Evolutionary conservation across 345 rosid genomes (phyloP), one percentile per base, ranked within the genome.

Genomic region (Erodium maritimum): DNA sequence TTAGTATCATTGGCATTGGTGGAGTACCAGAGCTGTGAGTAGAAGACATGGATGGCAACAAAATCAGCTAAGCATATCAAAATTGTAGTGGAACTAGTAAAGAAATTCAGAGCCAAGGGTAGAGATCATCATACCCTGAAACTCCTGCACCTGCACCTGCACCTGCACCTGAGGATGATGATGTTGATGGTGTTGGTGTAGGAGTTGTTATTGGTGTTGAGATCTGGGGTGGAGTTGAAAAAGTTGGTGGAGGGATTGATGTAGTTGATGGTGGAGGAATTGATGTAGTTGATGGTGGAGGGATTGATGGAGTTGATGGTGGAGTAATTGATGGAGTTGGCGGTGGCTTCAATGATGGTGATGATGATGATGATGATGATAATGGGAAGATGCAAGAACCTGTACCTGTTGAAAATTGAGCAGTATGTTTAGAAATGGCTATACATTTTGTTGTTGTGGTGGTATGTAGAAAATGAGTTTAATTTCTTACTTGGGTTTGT

Each of bases 401-500:
- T 19, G 72, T 68, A 57, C 97, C 99, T 93, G 78, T 58, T 59
- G 19, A 66, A 52, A 61, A 52, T 23, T 56, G 9, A 23, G 18
- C 33, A 25, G 54, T 17, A 55, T 42, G 10, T n/a, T n/a, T 23
- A 64, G 62, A 59, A 57, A 29, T 20, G 6, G 25, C 25, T 21
- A n/a, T 29, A 60, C 16, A 9, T 55, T 23, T 14, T 50, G 11
- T 53, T 19, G 2, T 4, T 2, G 19, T 19, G 17, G n/a, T 46
- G 50, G 14, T 14, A 50, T 16, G 3, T 19, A 21, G 14, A 21
- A 12, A 9, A 18, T 17, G 11, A 7, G 21, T 17, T 20, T 19
- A n/a, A 50, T 54, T 61, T 69, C 96, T 85, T 67, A 94, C 99
- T 87, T 71, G 99, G 99, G 64, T 94, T 87, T 20, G 62, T 55